Base-by-base conservation (phyloP, 352 stramenopile genomes). In the Globisporangium orthogonon region DNA sequence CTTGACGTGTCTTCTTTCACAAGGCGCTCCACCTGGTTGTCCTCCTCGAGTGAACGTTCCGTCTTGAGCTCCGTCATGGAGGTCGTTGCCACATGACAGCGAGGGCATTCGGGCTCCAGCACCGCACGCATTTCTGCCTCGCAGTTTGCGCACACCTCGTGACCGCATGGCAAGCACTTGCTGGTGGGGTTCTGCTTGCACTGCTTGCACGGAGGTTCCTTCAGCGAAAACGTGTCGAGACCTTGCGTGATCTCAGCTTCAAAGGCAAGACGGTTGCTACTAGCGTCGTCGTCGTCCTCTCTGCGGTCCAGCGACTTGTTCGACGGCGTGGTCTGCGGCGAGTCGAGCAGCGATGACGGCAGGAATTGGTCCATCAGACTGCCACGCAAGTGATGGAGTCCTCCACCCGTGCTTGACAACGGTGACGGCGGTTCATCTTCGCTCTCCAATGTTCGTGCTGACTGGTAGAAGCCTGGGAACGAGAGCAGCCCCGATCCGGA, bases 331-430 rank as follows among this genome's bases (percentile, higher is more conserved):
- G 88, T 61, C 70, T 91, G 83, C 15, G 84, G 84, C 45, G 84
- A 94, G 58, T 94, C 84, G 45, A 94, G 63, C 35, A 94, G 62
- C 46, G 77, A 72, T 10, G 84, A 87, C 30, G 84, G 84, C 57
- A 94, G 58, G 40, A 89, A 94, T 57, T 94, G 81, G 37, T 70
- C 84, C 67, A 94, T 91, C 3, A 89, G 62, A 40, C 74, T 89
- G 58, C 68, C 86, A 28, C 82, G 79, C 33, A 91, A 62, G 30
- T 77, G 76, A 17, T 86, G 78, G 23, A 81, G 71, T 1, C 52
- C 45, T 15, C 58, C 45, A 1, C 50, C 17, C 17, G 69, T 77
- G 23, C 77, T 83, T 4, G 74, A 79, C 47, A 57, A 50, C 18
- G 74, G 70, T 6, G 68, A 85, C 6, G 65, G 60, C 18, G 63